Evolutionary conservation across 1,284 basidiomycete species (phyloP).

Genomic region (Amylostereum areolatum): DNA sequence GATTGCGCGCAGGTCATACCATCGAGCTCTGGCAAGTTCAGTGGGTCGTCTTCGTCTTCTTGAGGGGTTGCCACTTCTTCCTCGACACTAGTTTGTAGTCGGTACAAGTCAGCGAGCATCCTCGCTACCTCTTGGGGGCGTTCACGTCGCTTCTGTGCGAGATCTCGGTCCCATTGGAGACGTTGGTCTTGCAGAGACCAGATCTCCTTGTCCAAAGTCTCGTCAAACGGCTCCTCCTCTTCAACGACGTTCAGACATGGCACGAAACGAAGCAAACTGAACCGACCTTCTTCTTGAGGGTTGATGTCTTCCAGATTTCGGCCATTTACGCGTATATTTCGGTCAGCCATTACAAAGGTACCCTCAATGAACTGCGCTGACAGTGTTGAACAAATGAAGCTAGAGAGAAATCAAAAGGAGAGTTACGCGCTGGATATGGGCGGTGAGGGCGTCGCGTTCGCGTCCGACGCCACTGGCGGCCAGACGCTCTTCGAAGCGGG

Average conservation of each 20-base stretch:
- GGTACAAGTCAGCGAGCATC: slow-evolving; percentile 40
- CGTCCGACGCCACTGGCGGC: slow-evolving; percentile 24
- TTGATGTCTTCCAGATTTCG: slow-evolving; percentile 65
- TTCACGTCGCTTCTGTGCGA: slow-evolving; percentile 55
- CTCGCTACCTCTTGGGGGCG: slow-evolving; percentile 47
- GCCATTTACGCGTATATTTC: slow-evolving; percentile 76
- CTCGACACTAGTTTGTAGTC: slow-evolving; percentile 25
- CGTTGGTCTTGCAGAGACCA: slow-evolving; percentile 66
- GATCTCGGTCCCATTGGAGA: slow-evolving; percentile 60
- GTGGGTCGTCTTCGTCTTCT: slow-evolving; percentile 15
- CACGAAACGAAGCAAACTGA: not conserved
- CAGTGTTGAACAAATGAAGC: slow-evolving; percentile 3
- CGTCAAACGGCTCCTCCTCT: slow-evolving; percentile 79
- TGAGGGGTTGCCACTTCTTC: slow-evolving; percentile 3
- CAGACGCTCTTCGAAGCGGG: slow-evolving; percentile 37
- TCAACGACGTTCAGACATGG: not conserved
- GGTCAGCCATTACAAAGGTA: slow-evolving; percentile 57
- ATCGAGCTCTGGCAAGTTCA: slow-evolving; percentile 9
- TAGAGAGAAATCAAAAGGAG: not conserved
- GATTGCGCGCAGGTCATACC: slow-evolving; percentile 5
- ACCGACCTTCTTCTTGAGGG: slow-evolving; percentile 47
- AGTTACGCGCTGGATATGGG: slow-evolving; percentile 45
- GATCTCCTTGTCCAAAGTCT: slow-evolving; percentile 67
- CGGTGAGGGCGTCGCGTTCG: slow-evolving; percentile 40
- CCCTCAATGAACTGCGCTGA: slow-evolving; percentile 47